Conservation (phyloP, 2,329 filamentous ascomycete species). For the Mollisiaceae sp. region DNA sequence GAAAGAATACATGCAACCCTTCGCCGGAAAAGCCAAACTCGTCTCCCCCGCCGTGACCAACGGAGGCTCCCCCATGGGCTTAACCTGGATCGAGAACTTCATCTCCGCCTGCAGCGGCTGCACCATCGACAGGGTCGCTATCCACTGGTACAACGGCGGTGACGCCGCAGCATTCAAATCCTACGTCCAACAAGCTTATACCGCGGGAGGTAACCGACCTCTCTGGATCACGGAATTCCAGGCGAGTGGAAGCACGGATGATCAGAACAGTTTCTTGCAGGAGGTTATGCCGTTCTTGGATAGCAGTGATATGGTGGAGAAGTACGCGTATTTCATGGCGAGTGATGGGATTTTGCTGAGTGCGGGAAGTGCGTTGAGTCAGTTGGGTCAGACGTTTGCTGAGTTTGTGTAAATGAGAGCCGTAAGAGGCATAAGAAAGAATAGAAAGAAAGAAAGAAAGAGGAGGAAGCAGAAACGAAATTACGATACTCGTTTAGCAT, state of each 20-base stretch:
- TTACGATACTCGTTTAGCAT: background rate
- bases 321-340: conserved; percentile 49
- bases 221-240: conserved; percentile 55
- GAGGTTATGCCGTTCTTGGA: conserved; percentile 52
- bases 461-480: background rate
- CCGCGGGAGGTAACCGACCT: conserved; percentile 44
- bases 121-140: conserved; percentile 51
- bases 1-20: conserved; percentile 51
- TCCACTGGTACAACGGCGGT: conserved; percentile 54
- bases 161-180: conserved; percentile 47
- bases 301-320: conserved; percentile 43
- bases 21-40: conserved; percentile 49
- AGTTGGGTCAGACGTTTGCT: conserved; percentile 25
- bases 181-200: conserved; percentile 48
- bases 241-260: conserved; percentile 39
- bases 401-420: background rate
- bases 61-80: conserved; percentile 47
- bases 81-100: conserved; percentile 52
- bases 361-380: conserved; percentile 21
- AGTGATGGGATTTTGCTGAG: conserved; percentile 39
- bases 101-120: conserved; percentile 48
- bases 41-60: conserved; percentile 56
- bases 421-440: background rate
- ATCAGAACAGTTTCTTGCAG: conserved; percentile 48
- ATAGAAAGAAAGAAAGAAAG: background rate